Base-by-base conservation (phyloP, 352 stramenopile genomes). In the Phytophthora colocasiae region DNA sequence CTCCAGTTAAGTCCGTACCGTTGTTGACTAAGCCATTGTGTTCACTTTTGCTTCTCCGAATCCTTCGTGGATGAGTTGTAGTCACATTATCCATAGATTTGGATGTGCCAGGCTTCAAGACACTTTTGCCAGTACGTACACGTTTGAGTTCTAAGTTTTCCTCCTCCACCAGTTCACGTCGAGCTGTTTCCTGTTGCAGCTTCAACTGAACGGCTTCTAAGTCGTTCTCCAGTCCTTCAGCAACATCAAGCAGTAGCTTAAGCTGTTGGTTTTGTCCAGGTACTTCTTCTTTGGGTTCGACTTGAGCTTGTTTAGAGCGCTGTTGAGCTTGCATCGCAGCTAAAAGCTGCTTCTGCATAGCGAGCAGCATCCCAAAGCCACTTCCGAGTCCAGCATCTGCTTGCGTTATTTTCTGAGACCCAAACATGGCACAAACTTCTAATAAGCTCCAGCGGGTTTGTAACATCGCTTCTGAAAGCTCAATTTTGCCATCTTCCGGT, bases 211-310 rank as follows among this genome's bases (percentile, higher is more conserved):
- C 65, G 0, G 58, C 63, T 49, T 90, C 81, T 8, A 92, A 46
- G 26, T 92, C 83, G 12, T 52, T 77, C 58, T 92, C 84, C 0
- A 92, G 78, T 0, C 69, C 73, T 61, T 91, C 81, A 8, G 81
- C 82, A 0, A 90, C 81, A 32, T 91, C 81, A 6, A 92, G 69
- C 8, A 92, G 66, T 45, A 79, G 52, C n/a, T 87, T 83, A 38
- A 89, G 78, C 54, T 78, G 48, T 53, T 84, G 69, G 36, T 66
- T 79, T 63, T 56, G 62, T 62, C 44, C 10, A 51, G 62, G 12
- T 10, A 39, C 43, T 5, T 57, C 67, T 22, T 34, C 22, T 60
- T 58, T 47, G 38, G 14, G 10, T 52, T 67, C 48, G 46, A 58
- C 52, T 57, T 64, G 58, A 49, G 22, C 14, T 22, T 67, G 58